Evolutionary conservation across 768 basidiomycete species (phyloP), one percentile per base, ranked within the genome.

Genomic region (Hygrocybe punicea): DNA sequence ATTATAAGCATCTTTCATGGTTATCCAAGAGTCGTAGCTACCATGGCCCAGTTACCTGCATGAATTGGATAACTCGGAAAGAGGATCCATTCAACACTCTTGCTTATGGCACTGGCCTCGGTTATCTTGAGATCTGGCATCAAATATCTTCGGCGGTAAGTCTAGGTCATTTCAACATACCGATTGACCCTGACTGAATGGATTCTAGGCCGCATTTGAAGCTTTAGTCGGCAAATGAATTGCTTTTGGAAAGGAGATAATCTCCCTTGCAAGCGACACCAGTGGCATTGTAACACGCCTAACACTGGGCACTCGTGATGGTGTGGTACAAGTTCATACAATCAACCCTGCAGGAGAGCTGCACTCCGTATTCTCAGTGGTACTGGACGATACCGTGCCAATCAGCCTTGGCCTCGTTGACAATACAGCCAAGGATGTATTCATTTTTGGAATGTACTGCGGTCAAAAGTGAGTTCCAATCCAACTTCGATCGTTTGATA

Each of bases 21-120:
- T 35, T 21, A 16, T 10, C 9, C 13, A 14, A 48, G 19, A 16
- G 53, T 25, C 23, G n/a, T 4, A 7, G 13, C 14, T 5, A 6
- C 3, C 33, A n/a, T 5, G 50, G 50, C 24, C 50, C 50, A 33
- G n/a, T 29, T n/a, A 55, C n/a, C 23, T 23, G 42, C 44, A 51
- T 55, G 19, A n/a, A 19, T 17, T 55, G 53, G 44, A 17, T 48
- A 14, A 55, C 19, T 21, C 45, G 45, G 54, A 21, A 17, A 55
- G 53, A 48, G 53, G 53, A 48, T 16, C 24, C 33, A 16, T 9
- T 9, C 1, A 51, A 55, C 21, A 55, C 36, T 10, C 33, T 47
- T 1, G 50, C 13, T 24, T 55, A 35, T 48, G 53, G 53, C 16
- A 55, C 42, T 23, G 53, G 24, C 33, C 21, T 35, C 24, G 50